Percentiles rank a stretch among this genome's conserved stretches.
Evolutionary conservation across 441 rosid species (phyloP).

Genomic region (Eruca vesicaria): DNA sequence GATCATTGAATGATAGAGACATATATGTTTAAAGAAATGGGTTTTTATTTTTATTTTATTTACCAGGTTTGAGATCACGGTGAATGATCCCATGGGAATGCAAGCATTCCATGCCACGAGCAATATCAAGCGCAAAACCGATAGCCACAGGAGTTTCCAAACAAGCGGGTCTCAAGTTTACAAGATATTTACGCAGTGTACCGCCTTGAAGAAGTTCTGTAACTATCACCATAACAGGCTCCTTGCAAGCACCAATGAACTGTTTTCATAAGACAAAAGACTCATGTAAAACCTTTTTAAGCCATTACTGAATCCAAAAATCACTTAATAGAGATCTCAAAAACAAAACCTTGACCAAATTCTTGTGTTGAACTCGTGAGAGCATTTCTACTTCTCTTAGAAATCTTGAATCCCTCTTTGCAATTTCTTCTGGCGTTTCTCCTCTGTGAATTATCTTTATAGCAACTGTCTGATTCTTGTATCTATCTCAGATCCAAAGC

Average conservation of each 20-base stretch:
- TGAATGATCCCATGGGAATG: conserved; percentile 70
- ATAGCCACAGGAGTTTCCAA: conserved; percentile 53
- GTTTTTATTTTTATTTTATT: not conserved
- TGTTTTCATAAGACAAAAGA: conserved; percentile 26
- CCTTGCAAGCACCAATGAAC: conserved; percentile 71
- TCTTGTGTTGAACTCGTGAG: conserved; percentile 61
- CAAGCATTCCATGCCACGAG: conserved; percentile 68
- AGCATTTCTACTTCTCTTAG: conserved; percentile 64
- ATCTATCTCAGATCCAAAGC: conserved; percentile 39
- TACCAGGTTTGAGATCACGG: conserved; percentile 71
- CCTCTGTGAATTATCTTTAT: conserved; percentile 57
- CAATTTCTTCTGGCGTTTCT: conserved; percentile 53
- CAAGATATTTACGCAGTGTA: conserved; percentile 54
- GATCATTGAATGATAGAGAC: conserved; percentile 15
- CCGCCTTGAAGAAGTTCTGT: conserved; percentile 61
- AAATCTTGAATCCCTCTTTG: conserved; percentile 55
- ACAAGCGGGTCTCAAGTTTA: conserved; percentile 56
- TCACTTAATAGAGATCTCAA: not conserved
- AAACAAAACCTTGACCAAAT: conserved; percentile 53
- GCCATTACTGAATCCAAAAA: not conserved
- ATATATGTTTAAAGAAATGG: not conserved
- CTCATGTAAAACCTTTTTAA: not conserved
- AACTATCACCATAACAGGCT: conserved; percentile 69
- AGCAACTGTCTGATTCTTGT: conserved; percentile 63
- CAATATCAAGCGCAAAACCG: conserved; percentile 63